Evolutionary conservation across 768 basidiomycete genomes (phyloP).

Genomic region (Clavaria fumosa): DNA sequence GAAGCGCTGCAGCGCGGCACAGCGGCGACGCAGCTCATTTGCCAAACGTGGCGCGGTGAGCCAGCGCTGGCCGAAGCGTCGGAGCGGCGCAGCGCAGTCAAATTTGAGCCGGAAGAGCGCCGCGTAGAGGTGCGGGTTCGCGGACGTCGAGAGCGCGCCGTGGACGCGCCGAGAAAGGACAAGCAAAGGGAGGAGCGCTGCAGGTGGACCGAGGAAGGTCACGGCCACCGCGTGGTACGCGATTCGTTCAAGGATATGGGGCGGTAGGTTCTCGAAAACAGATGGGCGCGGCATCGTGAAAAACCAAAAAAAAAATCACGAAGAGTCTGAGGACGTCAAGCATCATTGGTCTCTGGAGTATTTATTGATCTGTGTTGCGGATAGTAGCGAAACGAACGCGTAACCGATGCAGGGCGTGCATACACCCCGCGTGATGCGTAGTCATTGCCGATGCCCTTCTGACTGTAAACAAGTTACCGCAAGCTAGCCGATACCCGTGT

Average conservation of each 20-base stretch:
- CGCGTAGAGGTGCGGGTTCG: conserved; percentile 27
- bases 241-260: conserved; percentile 26
- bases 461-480: too few species aligned
- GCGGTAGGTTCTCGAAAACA: conserved; percentile 12
- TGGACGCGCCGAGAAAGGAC: conserved; percentile 25
- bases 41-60: conserved; percentile 23
- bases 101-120: conserved; percentile 31
- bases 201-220: conserved; percentile 30
- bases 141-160: conserved; percentile 19
- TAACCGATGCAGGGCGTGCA: too few species aligned
- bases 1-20: conserved; percentile 26
- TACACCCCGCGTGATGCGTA: too few species aligned
- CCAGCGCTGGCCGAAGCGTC: conserved; percentile 25
- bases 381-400: too few species aligned
- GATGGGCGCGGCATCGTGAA: conserved; percentile 9
- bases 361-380: too few species aligned
- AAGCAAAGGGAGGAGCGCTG: conserved; percentile 22
- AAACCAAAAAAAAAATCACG: background rate
- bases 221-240: conserved; percentile 24
- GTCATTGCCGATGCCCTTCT: too few species aligned
- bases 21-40: conserved; percentile 29
- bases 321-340: too few species aligned
- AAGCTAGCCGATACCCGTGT: too few species aligned
- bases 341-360: too few species aligned
- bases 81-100: conserved; percentile 23